Base-by-base conservation (phyloP, 2,329 filamentous ascomycete species). In the Paramyrothecium roridum region DNA sequence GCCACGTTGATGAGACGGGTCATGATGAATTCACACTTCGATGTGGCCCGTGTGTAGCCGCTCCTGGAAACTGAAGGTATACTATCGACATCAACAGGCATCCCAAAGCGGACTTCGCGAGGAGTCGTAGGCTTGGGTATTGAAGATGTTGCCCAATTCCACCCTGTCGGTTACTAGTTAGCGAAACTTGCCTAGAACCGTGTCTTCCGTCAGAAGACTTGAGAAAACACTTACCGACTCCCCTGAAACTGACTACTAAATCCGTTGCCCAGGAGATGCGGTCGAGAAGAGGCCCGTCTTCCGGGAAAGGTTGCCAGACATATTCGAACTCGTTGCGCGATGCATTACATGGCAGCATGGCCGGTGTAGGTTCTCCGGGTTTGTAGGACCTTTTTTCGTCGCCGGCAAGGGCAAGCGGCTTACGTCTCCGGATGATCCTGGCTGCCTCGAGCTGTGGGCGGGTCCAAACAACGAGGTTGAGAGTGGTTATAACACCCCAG, bases 261-360 rank as follows among this genome's bases (percentile, higher is more conserved):
- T 86, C 84, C 17, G 76, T 63, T 1, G 77, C 71, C 85, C 85
- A 88, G 59, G 71, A 71, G 8, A 87, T 65, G 12, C 85, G 77
- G 45, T 79, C 68, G 22, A 64, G 52, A 48, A 85, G 78, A 1
- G 79, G 66, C 2, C 69, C 79, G 3, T 79, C 66, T 3, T 74
- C 73, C 0, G 84, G 85, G 59, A 80, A 88, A 1, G 76, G 68
- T 64, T 88, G 79, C 85, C 85, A 88, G 62, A 80, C 78, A 54
- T 85, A 86, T 55, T 82, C 76, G 48, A 72, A 71, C 6, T 70
- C 63, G 1, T 66, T 60, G 2, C 55, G 51, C 37, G 26, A 22
- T 3, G 20, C 3, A 19, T 26, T 10, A 13, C 7, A n/a, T 12
- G 19, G 3, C 40, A 19, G 20, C 21, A 10, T 30, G 26, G 26